Evolutionary conservation across 2,329 filamentous ascomycete genomes (phyloP), one percentile per base, ranked within the genome.

Genomic region (Penicillium sp.): DNA sequence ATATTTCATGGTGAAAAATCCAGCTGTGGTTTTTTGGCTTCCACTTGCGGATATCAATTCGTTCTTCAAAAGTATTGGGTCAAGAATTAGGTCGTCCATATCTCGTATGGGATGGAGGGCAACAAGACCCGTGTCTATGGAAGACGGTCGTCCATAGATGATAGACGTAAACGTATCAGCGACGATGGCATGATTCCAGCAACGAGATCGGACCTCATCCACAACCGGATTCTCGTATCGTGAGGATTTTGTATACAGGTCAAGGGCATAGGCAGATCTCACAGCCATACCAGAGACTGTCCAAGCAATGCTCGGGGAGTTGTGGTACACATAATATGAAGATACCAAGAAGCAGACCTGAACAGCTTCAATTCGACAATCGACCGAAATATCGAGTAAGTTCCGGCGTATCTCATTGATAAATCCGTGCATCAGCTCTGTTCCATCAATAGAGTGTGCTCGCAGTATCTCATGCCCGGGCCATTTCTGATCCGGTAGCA

Each of bases 141-240:
- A 65, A 3, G 63, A 58, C 18, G 67, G 67, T 22, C 66, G 58
- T 8, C 67, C 67, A 49, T 69, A 69, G 31, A 70, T 64, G 55
- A 65, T 62, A 10, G 68, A 63, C 22, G 64, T 57, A 50, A 70
- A 70, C 3, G 62, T 68, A 42, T 70, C 68, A 8, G 57, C 52
- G 1, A 69, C 61, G 9, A 62, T 63, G 45, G 67, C 44, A 38
- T 70, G 66, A 40, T 67, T 69, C 68, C 68, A 70, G 38, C 62
- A 67, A 2, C 68, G 62, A n/a, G 61, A 60, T 9, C 67, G 60
- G 32, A 69, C 58, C 51, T 70, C 63, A 67, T 52, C 51, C 18
- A 56, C 48, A 11, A 61, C 45, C 5, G 51, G 49, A 47, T 41
- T 45, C 5, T 47, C 50, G 16, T 29, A 48, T 4, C 39, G 38